phyloP scores from a whole-genome alignment of 352 stramenopile species.

The Phytophthora syringae region DNA sequence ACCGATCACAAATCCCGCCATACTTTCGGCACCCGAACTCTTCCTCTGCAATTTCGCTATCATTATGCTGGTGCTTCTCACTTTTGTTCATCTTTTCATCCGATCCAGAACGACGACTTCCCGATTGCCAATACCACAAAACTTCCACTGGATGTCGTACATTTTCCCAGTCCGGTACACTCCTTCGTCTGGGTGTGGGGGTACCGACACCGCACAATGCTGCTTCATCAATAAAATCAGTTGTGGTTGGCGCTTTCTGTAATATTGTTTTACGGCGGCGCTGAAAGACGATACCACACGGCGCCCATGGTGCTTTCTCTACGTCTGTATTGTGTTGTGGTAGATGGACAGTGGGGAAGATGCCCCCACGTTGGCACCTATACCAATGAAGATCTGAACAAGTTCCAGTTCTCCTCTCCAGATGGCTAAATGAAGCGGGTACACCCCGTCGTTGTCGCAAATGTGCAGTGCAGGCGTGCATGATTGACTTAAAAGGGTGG shows the following conservation, averaged over 20 bases:
- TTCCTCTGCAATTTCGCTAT: slow-evolving; percentile 10
- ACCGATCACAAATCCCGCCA: slow-evolving; percentile 25
- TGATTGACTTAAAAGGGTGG: slow-evolving; percentile 33
- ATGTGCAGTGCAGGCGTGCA: slow-evolving; percentile 48
- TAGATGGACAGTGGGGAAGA: background rate
- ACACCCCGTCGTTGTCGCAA: slow-evolving; percentile 44
- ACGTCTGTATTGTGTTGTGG: background rate
- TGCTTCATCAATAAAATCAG: background rate
- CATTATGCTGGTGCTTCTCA: background rate
- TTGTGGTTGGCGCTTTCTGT: background rate
- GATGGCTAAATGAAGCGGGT: slow-evolving; percentile 59
- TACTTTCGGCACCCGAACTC: slow-evolving; percentile 37
- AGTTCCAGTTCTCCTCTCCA: slow-evolving; percentile 36
- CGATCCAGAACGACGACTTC: background rate
- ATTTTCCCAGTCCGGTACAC: slow-evolving; percentile 13
- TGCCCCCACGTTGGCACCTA: slow-evolving; percentile 49
- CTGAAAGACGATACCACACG: slow-evolving; percentile 48
- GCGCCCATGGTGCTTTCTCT: slow-evolving; percentile 49
- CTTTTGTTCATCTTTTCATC: background rate
- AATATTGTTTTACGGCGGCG: background rate
- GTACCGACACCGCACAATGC: background rate
- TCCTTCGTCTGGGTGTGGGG: background rate
- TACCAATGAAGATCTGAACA: slow-evolving; percentile 45
- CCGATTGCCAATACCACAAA: slow-evolving; percentile 35
- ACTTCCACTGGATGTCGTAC: slow-evolving; percentile 27